Base-by-base conservation (phyloP, 257 asterid species). In the Fraxinus cuspidata region DNA sequence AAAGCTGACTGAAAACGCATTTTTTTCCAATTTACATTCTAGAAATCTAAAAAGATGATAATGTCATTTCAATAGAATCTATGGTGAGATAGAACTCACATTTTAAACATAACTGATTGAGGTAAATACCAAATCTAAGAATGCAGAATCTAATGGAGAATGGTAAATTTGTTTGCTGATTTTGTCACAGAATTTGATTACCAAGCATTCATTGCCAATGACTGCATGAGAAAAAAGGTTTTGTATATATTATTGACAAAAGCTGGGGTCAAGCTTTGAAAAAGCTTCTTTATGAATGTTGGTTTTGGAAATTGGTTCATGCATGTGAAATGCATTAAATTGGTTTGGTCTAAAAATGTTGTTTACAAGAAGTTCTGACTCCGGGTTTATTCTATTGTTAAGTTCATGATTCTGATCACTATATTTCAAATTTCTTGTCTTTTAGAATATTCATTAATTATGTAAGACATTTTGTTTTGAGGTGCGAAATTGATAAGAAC, bases 351-450 rank as follows among this genome's bases (percentile, higher is more conserved):
- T 12, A 42, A 42, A 42, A 11, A 12, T 42, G 23, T 72, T 53
- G 60, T 66, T 72, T 79, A 73, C 65, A 31, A 56, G 76, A 65
- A 69, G 44, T 25, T 23, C 29, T 2, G 72, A 42, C 76, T 77
- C 72, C 68, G 32, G 31, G 65, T 56, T 64, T 21, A 25, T 73
- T 76, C 56, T 67, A 40, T 71, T 31, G 35, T 42, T 31, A 13
- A 56, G 21, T 34, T 60, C 18, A 27, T 75, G 13, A 67, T 74
- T 51, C 31, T 47, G 78, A 71, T 58, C 28, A 73, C 75, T 56
- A 25, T 56, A 68, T 53, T 38, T 66, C 73, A 70, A 35, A 74
- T 21, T 65, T 31, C 37, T 58, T 47, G 23, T 32, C 38, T 60
- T 12, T 38, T 56, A n/a, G 65, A 72, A 70, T 72, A 29, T 29